phyloP scores from a whole-genome alignment of 306 rosid genomes.

The Corylus americana region DNA sequence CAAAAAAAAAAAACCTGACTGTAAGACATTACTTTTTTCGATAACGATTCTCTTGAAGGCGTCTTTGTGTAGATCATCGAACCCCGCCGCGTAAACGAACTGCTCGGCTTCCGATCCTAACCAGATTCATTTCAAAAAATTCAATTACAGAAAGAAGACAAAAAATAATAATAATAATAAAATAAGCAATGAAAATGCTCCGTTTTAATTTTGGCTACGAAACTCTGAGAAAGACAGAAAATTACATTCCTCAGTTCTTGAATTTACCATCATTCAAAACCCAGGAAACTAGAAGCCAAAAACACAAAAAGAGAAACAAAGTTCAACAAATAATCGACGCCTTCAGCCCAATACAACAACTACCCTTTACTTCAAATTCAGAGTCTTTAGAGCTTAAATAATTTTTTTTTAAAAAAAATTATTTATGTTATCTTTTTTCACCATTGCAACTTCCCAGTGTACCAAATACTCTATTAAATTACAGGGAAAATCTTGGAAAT shows the following conservation, averaged over 20 bases:
- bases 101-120: constrained; percentile 84
- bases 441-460: too few species aligned
- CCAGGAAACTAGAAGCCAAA: neutral
- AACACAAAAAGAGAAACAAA: neutral
- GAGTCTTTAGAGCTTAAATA: neutral
- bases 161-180: neutral
- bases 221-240: neutral
- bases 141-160: neutral
- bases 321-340: neutral
- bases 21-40: constrained; percentile 54
- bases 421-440: neutral
- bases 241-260: neutral
- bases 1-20: neutral
- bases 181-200: neutral
- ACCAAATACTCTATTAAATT: neutral
- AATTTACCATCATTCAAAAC: neutral
- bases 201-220: neutral
- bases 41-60: constrained; percentile 75
- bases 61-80: constrained; percentile 89
- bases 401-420: constrained; percentile 37
- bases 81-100: constrained; percentile 87
- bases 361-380: constrained; percentile 28
- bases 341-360: neutral
- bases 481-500: neutral
- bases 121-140: constrained; percentile 13